Conservation (phyloP, 2,329 filamentous ascomycete species). For the Monosporascus cannonballus region DNA sequence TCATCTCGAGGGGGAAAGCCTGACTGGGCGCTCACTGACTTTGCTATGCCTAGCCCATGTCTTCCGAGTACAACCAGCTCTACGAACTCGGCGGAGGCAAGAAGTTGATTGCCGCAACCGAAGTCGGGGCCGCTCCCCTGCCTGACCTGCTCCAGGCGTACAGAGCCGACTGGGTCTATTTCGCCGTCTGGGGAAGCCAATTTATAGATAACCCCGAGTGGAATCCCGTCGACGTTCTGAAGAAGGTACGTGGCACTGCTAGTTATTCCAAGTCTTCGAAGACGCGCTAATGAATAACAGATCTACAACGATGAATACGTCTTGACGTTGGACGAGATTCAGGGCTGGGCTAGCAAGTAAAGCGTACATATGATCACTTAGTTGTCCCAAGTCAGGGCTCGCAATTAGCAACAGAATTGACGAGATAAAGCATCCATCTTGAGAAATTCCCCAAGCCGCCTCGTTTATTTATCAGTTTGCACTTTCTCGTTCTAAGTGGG, state of each 20-base stretch:
- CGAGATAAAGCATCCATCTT: too few relatives aligned
- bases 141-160: conserved; percentile 35
- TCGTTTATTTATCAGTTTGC: too few relatives aligned
- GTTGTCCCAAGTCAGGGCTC: not conserved
- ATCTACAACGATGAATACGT: conserved; percentile 27
- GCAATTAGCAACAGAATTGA: too few relatives aligned
- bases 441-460: too few relatives aligned
- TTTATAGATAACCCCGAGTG: conserved; percentile 35
- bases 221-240: conserved; percentile 35
- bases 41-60: conserved; percentile 27
- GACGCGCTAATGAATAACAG: conserved; percentile 7
- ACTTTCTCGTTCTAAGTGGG: too few relatives aligned
- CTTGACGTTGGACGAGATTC: conserved; percentile 28
- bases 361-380: not conserved
- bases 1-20: not conserved
- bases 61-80: conserved; percentile 37
- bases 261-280: too few relatives aligned
- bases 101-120: conserved; percentile 41
- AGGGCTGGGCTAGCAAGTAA: conserved; percentile 20
- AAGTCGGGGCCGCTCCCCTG: conserved; percentile 41
- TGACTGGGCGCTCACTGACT: conserved; percentile 1
- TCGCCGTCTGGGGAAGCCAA: conserved; percentile 38
- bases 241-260: conserved; percentile 19
- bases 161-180: conserved; percentile 42
- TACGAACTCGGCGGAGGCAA: conserved; percentile 35